Percentiles rank a stretch among this genome's conserved stretches.
Conservation (phyloP, 1,284 basidiomycete species). For the Fistulina hepatica region DNA sequence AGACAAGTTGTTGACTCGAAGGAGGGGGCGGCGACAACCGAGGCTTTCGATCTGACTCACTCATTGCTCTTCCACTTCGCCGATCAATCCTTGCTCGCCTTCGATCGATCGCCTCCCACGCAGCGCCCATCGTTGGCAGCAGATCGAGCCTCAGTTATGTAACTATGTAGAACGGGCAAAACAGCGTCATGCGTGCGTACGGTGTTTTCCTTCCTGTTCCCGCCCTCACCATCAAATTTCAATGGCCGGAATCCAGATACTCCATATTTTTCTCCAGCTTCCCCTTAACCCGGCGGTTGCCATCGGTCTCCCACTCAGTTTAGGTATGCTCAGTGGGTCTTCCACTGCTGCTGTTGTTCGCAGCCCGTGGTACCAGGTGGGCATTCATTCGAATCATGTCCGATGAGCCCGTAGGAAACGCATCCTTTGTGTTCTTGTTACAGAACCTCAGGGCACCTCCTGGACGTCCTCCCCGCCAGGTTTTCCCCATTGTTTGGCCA, state of each 20-base stretch:
- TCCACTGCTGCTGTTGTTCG: conserved; percentile 37
- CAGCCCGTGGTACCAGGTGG: conserved; percentile 49
- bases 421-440: too few relatives aligned
- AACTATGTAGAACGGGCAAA: too few relatives aligned
- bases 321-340: conserved; percentile 45
- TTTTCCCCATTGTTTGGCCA: conserved; percentile 55
- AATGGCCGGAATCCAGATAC: conserved; percentile 9
- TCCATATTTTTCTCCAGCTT: conserved; percentile 36
- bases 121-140: too few relatives aligned
- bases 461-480: conserved; percentile 36
- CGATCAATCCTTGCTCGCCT: too few relatives aligned
- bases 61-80: too few relatives aligned
- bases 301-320: conserved; percentile 49
- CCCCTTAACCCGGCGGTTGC: conserved; percentile 50
- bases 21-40: too few relatives aligned
- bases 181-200: too few relatives aligned
- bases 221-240: conserved; percentile 2
- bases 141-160: too few relatives aligned
- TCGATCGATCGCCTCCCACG: too few relatives aligned
- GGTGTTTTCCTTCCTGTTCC: too few relatives aligned
- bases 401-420: background rate
- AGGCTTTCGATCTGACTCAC: too few relatives aligned
- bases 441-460: conserved; percentile 36
- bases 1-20: too few relatives aligned
- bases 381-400: conserved; percentile 11